phyloP scores from a whole-genome alignment of 2,329 filamentous ascomycete genomes.

The Calonectria naviculata region DNA sequence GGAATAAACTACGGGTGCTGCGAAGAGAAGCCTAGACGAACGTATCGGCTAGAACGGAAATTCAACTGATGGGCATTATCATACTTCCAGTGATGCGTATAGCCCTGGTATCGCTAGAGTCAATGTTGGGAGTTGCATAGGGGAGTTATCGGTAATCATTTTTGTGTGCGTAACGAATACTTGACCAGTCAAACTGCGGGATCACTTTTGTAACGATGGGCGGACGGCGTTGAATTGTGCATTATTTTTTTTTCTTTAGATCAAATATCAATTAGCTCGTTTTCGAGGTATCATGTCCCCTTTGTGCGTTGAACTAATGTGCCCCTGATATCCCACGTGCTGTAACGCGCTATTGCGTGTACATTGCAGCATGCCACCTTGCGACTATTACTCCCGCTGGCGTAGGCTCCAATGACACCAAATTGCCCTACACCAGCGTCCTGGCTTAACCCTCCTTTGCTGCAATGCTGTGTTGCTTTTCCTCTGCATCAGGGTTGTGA shows the following conservation, averaged over 20 bases:
- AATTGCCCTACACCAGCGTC: background rate
- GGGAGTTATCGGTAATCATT: slow-evolving; percentile 26
- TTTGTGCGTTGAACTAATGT: background rate
- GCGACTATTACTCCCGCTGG: background rate
- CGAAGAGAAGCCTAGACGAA: background rate
- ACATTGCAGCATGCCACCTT: background rate
- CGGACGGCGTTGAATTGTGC: slow-evolving; percentile 17
- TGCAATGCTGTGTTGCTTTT: slow-evolving; percentile 40
- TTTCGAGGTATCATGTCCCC: background rate
- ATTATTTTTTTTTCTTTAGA: slow-evolving; percentile 20
- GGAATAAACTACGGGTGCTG: slow-evolving; percentile 34
- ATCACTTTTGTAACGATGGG: slow-evolving; percentile 10
- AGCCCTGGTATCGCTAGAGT: background rate
- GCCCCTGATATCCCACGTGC: slow-evolving; percentile 7
- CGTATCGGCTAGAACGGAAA: background rate
- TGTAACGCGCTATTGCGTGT: slow-evolving; percentile 1
- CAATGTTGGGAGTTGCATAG: slow-evolving; percentile 13
- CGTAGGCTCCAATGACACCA: background rate
- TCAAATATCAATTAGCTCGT: slow-evolving; percentile 5
- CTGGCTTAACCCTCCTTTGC: slow-evolving; percentile 30
- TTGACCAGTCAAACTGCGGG: slow-evolving; percentile 4
- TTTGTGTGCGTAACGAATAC: slow-evolving; percentile 1
- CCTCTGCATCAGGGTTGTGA: slow-evolving; percentile 44
- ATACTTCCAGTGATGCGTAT: background rate
- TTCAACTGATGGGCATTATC: background rate